These are phyloP conservation scores for Suhomyces vadensis DNA, from an alignment of 805 yeast species.

Conservation along the genomic window DNA sequence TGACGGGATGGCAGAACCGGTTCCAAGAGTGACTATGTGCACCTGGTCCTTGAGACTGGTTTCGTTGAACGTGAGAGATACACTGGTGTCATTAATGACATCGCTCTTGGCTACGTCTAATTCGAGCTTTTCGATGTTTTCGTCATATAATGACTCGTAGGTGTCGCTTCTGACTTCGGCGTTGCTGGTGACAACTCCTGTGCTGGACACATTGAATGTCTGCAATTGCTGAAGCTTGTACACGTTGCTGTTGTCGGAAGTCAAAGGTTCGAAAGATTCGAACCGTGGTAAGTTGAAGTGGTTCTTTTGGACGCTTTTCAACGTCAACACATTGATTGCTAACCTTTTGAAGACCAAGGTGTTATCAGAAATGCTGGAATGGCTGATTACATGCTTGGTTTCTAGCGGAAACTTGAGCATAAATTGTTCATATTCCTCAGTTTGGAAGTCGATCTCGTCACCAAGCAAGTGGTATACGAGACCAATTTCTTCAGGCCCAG, in stretches of 20 bases:
- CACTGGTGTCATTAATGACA: conserved; percentile 2
- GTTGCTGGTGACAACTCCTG: conserved; percentile 6
- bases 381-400: conserved; percentile 71
- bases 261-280: conserved; percentile 21
- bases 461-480: conserved; percentile 78
- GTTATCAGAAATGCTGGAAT: conserved; percentile 62
- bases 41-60: conserved; percentile 50
- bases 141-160: conserved; percentile 37
- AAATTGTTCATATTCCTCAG: conserved; percentile 47
- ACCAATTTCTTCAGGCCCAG: conserved; percentile 41
- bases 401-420: conserved; percentile 53
- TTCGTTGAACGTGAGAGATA: background rate
- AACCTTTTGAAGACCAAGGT: conserved; percentile 58
- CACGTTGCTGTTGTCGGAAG: conserved; percentile 3
- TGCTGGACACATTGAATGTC: conserved; percentile 22
- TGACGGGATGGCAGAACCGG: conserved; percentile 91
- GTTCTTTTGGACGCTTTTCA: conserved; percentile 52
- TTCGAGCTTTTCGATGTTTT: conserved; percentile 22
- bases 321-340: conserved; percentile 53
- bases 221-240: conserved; percentile 35
- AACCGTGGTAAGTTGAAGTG: conserved; percentile 44
- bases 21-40: conserved; percentile 78
- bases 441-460: conserved; percentile 50
- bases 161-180: conserved; percentile 22
- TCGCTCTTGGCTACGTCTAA: conserved; percentile 23